Base-by-base conservation (phyloP, 2,329 filamentous ascomycete genomes). In the Sarocladium oryzae region DNA sequence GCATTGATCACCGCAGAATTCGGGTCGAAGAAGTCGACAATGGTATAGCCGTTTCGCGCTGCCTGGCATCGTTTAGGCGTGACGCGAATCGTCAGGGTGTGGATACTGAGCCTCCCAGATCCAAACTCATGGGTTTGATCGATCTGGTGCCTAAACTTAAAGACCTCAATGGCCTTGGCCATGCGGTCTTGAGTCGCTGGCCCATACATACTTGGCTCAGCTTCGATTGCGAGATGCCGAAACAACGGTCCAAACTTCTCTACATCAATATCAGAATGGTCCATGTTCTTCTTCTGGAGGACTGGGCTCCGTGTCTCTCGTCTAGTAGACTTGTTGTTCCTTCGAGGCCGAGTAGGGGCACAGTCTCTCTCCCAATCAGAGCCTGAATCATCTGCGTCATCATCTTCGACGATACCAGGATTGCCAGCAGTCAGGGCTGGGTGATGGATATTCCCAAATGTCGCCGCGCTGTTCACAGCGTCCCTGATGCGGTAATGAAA, bases 401-500 rank as follows among this genome's bases (percentile, higher is more conserved):
- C 23, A 26, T 49, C 46, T 9, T 49, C 30, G 26, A 8, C 10
- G 13, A 15, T 18, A 11, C 33, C 46, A 23, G 24, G 46, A 18
- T 49, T 49, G 18, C 46, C 46, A 49, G 10, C 30, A 10, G 32
- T 49, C 6, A 35, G 21, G 1, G 38, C 52, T 9, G 62, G 49
- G 11, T 51, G 46, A 4, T 52, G 28, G 8, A 64, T 36, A 30
- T 61, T 49, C 2, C 53, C 46, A 33, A 55, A 35, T 30, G 51
- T n/a, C 2, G 57, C 60, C 7, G 46, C 56, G 13, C 18, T 37
- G 11, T 49, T 32, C 10, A 18, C 26, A 20, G 52, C 52, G 53
- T 78, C 73, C 1, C 75, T 68, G 11, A 78, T 59, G 7, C 66
- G 60, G 54, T 79, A 78, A 2, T 64, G 55, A 53, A 79, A 79